Evolutionary conservation across 805 yeast genomes (phyloP).

Genomic region (Metschnikowia matae): DNA sequence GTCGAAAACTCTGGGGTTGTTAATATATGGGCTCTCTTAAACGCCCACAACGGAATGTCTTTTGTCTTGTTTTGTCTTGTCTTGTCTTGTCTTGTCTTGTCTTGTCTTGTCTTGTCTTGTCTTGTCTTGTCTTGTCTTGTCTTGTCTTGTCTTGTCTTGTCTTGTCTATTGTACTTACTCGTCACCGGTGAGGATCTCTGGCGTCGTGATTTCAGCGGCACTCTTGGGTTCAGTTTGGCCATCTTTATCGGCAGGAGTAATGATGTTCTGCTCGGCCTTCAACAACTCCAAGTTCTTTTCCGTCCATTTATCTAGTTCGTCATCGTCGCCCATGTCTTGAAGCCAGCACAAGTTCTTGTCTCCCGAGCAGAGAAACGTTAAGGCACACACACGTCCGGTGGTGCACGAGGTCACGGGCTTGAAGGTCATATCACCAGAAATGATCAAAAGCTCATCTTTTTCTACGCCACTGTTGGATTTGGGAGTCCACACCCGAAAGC

Average conservation of each 20-base stretch:
- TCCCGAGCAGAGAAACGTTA: constrained; percentile 61
- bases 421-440: constrained; percentile 86
- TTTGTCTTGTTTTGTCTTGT: too few species aligned
- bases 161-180: constrained; percentile 17
- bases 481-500: constrained; percentile 75
- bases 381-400: constrained; percentile 73
- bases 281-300: constrained; percentile 52
- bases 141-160: too few species aligned
- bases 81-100: too few species aligned
- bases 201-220: not conserved
- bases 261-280: constrained; percentile 13
- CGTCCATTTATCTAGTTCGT: constrained; percentile 53
- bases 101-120: too few species aligned
- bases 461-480: constrained; percentile 46
- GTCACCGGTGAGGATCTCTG: constrained; percentile 4
- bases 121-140: too few species aligned
- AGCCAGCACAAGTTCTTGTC: constrained; percentile 66
- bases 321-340: constrained; percentile 69
- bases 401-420: constrained; percentile 62
- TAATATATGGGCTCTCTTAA: constrained; percentile 2
- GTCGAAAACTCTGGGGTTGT: constrained; percentile 1
- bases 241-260: constrained; percentile 16
- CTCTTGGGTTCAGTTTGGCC: constrained; percentile 10
- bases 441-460: constrained; percentile 62
- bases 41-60: constrained; percentile 3